Evolutionary conservation across 2,329 filamentous ascomycete species (phyloP).

Genomic region (Pezicula radicicola): DNA sequence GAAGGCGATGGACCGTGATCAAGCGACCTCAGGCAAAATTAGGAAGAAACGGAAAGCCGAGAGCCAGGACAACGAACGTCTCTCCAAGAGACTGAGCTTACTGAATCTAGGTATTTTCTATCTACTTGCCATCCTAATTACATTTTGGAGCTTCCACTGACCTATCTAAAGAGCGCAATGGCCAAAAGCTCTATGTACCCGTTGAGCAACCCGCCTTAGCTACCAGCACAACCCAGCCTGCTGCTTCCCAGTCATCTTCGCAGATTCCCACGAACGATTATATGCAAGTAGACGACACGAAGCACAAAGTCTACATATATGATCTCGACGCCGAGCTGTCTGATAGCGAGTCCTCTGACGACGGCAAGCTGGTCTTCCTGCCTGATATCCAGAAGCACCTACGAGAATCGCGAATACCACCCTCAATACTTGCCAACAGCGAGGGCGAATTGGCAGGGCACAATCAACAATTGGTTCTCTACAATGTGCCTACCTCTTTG

Average conservation of each 20-base stretch:
- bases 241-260: constrained; percentile 13
- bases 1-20: constrained; percentile 24
- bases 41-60: constrained; percentile 57
- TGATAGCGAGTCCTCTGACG: constrained; percentile 56
- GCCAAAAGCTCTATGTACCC: constrained; percentile 63
- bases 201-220: constrained; percentile 46
- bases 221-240: constrained; percentile 15
- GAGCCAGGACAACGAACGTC: constrained; percentile 62
- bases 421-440: constrained; percentile 58
- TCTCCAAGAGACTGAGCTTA: constrained; percentile 80
- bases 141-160: constrained; percentile 14
- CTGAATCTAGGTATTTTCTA: constrained; percentile 70
- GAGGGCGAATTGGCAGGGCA: constrained; percentile 55
- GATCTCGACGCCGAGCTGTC: constrained; percentile 86
- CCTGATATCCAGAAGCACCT: constrained; percentile 84
- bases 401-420: constrained; percentile 59
- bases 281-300: constrained; percentile 84
- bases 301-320: constrained; percentile 86
- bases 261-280: constrained; percentile 41
- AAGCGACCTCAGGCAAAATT: constrained; percentile 22
- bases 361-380: constrained; percentile 69
- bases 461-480: constrained; percentile 72
- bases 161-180: constrained; percentile 51
- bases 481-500: constrained; percentile 74
- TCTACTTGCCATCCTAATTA: constrained; percentile 7